Evolutionary conservation across 169 alveolate species (phyloP).

Genomic region (Cryptosporidium sp.): DNA sequence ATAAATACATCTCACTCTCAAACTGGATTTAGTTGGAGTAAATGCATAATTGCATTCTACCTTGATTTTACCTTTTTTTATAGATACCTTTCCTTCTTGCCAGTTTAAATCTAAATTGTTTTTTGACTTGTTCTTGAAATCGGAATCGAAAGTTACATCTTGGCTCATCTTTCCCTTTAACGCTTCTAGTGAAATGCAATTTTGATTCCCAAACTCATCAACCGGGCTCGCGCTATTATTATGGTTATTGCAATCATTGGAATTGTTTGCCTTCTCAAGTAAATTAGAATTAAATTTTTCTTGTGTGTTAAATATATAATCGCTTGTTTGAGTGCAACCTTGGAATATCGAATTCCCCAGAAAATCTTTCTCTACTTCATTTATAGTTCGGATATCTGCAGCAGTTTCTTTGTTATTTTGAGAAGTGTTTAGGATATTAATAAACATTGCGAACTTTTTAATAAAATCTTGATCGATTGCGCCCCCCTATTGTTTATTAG

Average conservation of each 20-base stretch:
- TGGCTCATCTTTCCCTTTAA: constrained; percentile 66
- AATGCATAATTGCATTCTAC: constrained; percentile 63
- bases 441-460: constrained; percentile 33
- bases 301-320: constrained; percentile 19
- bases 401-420: constrained; percentile 15
- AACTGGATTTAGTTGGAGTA: constrained; percentile 71
- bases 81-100: constrained; percentile 72
- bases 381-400: constrained; percentile 8
- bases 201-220: constrained; percentile 22
- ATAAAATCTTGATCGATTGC: constrained; percentile 48
- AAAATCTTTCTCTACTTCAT: constrained; percentile 41
- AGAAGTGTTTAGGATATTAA: constrained; percentile 24
- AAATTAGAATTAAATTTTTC: not conserved
- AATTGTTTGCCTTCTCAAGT: not conserved
- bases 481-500: constrained; percentile 7
- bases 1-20: constrained; percentile 58
- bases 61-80: constrained; percentile 48
- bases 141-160: constrained; percentile 17
- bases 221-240: not conserved
- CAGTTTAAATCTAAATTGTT: constrained; percentile 26
- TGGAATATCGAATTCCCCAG: not conserved
- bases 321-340: constrained; percentile 29
- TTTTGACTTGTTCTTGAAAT: constrained; percentile 21
- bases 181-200: constrained; percentile 26
- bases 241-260: constrained; percentile 14